Evolutionary conservation across 2,329 filamentous ascomycete genomes (phyloP).

Genomic region (Hypoxylon sp.): DNA sequence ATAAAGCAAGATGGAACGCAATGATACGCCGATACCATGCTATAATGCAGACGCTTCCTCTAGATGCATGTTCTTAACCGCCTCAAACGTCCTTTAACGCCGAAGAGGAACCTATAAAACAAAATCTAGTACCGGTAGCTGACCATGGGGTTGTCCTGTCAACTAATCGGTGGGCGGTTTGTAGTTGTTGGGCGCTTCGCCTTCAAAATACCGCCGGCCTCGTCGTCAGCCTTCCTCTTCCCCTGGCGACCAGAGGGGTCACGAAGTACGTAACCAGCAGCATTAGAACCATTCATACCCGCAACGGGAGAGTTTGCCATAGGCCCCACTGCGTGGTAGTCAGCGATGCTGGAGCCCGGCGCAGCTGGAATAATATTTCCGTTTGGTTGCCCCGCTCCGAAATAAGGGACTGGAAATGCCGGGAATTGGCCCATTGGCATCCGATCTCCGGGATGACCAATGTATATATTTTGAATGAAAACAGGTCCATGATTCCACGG

Average conservation of each 20-base stretch:
- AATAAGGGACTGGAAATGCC: background rate
- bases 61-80: background rate
- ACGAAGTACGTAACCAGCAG: background rate
- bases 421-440: background rate
- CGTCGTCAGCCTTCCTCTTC: background rate
- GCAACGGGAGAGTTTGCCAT: background rate
- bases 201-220: background rate
- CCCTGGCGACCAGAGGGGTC: background rate
- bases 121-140: background rate
- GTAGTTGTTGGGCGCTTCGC: background rate
- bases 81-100: background rate
- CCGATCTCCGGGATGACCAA: too few species aligned
- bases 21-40: constrained; percentile 1
- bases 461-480: too few species aligned
- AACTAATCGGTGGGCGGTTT: background rate
- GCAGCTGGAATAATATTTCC: background rate
- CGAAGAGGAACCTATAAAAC: background rate
- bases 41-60: background rate
- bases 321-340: background rate
- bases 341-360: background rate
- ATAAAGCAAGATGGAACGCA: background rate
- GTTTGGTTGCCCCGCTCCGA: background rate
- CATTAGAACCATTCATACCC: background rate
- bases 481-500: background rate
- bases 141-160: background rate